A percentile compares a stretch with the other conserved stretches of the same genome.
These are phyloP conservation scores for Millerozyma acaciae DNA, from an alignment of 805 yeast genomes.

Conservation along the genomic window DNA sequence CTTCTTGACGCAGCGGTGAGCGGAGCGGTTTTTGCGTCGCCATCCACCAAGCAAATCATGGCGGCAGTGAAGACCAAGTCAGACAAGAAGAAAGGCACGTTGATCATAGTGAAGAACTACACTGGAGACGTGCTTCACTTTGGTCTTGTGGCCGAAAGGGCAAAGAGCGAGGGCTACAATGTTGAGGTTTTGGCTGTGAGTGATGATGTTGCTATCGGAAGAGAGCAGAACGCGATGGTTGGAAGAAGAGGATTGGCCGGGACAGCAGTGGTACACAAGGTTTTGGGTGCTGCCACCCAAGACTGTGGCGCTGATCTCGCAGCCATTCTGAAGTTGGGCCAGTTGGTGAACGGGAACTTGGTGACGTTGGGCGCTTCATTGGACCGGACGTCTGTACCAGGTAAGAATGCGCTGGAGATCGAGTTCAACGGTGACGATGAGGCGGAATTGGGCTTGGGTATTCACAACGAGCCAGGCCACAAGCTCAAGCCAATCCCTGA, in stretches of 20 bases:
- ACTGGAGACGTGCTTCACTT: constrained; percentile 94
- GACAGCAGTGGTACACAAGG: constrained; percentile 80
- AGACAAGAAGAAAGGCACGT: constrained; percentile 54
- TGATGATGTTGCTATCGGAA: constrained; percentile 95
- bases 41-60: constrained; percentile 83
- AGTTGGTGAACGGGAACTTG: constrained; percentile 54
- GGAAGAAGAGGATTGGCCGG: constrained; percentile 96
- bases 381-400: constrained; percentile 89
- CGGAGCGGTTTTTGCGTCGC: constrained; percentile 92
- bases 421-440: constrained; percentile 54
- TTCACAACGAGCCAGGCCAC: constrained; percentile 89
- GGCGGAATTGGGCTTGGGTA: constrained; percentile 92
- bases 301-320: constrained; percentile 40
- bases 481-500: constrained; percentile 65
- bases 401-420: constrained; percentile 44
- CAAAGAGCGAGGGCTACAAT: constrained; percentile 69
- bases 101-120: constrained; percentile 83
- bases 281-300: constrained; percentile 66
- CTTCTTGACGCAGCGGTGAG: constrained; percentile 82
- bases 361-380: constrained; percentile 89
- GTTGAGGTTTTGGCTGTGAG: constrained; percentile 76
- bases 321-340: constrained; percentile 57
- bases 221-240: constrained; percentile 81
- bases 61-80: constrained; percentile 62
- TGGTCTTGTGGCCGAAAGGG: constrained; percentile 87